These are phyloP conservation scores for Colletotrichum karsti DNA, from an alignment of 2,329 filamentous ascomycete genomes.

Conservation along the genomic window DNA sequence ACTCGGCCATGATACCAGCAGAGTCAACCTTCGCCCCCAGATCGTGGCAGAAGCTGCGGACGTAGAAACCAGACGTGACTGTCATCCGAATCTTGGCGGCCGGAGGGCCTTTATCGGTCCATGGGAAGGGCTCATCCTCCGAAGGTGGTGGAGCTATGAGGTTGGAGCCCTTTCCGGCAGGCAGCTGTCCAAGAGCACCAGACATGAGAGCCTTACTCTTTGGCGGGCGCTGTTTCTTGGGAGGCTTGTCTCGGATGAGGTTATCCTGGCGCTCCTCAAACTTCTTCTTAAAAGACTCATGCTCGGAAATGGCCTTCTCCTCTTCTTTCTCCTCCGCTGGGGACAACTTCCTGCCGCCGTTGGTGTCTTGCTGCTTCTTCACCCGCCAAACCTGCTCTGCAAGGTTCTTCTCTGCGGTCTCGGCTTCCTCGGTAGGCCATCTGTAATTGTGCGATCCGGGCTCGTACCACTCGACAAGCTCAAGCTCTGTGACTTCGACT, in stretches of 20 bases:
- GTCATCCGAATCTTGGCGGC: slow-evolving; percentile 89
- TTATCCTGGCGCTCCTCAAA: slow-evolving; percentile 66
- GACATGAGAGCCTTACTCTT: slow-evolving; percentile 62
- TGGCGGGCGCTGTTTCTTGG: slow-evolving; percentile 45
- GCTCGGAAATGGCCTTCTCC: slow-evolving; percentile 61
- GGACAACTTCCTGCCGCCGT: slow-evolving; percentile 52
- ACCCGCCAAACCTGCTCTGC: slow-evolving; percentile 76
- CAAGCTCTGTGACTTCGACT: slow-evolving; percentile 80
- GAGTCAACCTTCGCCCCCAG: slow-evolving; percentile 84
- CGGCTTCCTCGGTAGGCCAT: slow-evolving; percentile 84
- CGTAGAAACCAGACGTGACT: slow-evolving; percentile 95
- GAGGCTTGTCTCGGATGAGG: slow-evolving; percentile 60
- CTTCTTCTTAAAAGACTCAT: slow-evolving; percentile 65
- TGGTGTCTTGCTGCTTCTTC: slow-evolving; percentile 62
- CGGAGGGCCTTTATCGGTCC: slow-evolving; percentile 72
- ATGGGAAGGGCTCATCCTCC: slow-evolving; percentile 60
- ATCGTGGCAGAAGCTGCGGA: slow-evolving; percentile 92
- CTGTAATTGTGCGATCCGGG: slow-evolving; percentile 81
- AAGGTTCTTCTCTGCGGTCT: slow-evolving; percentile 76
- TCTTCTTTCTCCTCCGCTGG: slow-evolving; percentile 65
- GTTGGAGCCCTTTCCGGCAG: slow-evolving; percentile 61
- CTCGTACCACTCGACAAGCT: slow-evolving; percentile 86
- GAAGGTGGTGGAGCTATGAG: slow-evolving; percentile 59
- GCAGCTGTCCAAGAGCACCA: slow-evolving; percentile 61
- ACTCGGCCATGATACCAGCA: slow-evolving; percentile 84